Base-by-base conservation (phyloP, 306 rosid species). In the Prunus padus region DNA sequence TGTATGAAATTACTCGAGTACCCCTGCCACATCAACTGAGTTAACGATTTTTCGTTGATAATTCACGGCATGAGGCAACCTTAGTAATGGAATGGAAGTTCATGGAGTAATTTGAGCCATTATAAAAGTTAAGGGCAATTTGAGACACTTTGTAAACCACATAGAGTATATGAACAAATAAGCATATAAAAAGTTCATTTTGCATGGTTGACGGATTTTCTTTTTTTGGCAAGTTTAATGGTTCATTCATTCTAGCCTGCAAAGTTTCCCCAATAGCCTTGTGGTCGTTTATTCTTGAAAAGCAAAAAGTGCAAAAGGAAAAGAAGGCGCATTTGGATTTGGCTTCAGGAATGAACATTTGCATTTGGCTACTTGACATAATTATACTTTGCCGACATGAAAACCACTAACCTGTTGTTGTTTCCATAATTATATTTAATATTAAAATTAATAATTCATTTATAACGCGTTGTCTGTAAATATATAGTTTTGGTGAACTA, bases 331-430 rank as follows among this genome's bases (percentile, higher is more conserved):
- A 55, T 19, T 55, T 6, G 45, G 18, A 60, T 10, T 25, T 28
- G 61, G 49, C 63, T n/a, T n/a, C n/a, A n/a, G n/a, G n/a, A n/a
- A n/a, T n/a, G n/a, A n/a, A n/a, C n/a, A n/a, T n/a, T n/a, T n/a
- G n/a, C n/a, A n/a, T n/a, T n/a, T n/a, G n/a, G 28, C 64, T 14
- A 37, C 9, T 37, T 1, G 9, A 37, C 42, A 9, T 37, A 37
- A 37, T 37, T 37, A 37, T 37, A 37, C 42, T 69, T 65, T 52
- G 46, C 47, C 59, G 72, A 67, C 80, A 25, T 76, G 80, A 51
- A 55, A 44, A 26, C 68, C 57, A 55, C 80, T 19, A 42, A 19
- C 15, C 18, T 47, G 46, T n/a, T 37, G 42, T 8, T 37, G 42
- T 37, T 50, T 50, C 11, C 61, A 0, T 8, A 16, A 40, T 47